Conservation (phyloP, 192 early-diverging fungal species). For the Mortierella antarctica region DNA sequence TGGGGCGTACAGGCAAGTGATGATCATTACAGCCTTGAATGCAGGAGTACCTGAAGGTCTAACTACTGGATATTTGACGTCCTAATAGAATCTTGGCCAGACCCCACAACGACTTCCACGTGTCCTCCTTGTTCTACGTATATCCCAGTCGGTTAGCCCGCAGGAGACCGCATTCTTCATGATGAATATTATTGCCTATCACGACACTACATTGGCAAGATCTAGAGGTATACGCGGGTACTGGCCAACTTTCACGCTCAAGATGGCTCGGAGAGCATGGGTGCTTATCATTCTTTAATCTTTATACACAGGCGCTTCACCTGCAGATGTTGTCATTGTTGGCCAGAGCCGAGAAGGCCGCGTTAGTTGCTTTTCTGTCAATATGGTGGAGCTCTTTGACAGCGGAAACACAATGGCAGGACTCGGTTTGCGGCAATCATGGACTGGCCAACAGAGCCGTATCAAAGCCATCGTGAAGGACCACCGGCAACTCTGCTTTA, state of each 20-base stretch:
- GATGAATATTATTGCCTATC: slow-evolving; percentile 58
- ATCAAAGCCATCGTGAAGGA: slow-evolving; percentile 60
- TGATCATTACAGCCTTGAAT: too few relatives aligned
- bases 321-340: slow-evolving; percentile 70
- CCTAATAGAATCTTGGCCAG: slow-evolving; percentile 67
- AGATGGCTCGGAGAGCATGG: background rate
- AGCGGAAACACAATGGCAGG: slow-evolving; percentile 65
- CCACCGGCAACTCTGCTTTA: slow-evolving; percentile 54
- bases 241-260: background rate
- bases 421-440: slow-evolving; percentile 68
- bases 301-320: slow-evolving; percentile 39
- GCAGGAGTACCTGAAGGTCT: background rate
- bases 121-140: slow-evolving; percentile 73
- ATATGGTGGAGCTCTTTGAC: slow-evolving; percentile 83
- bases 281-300: background rate
- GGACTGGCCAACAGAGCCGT: slow-evolving; percentile 72
- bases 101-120: slow-evolving; percentile 72
- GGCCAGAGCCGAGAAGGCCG: slow-evolving; percentile 69
- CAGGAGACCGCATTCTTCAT: slow-evolving; percentile 70
- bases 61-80: background rate
- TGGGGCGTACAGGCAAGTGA: slow-evolving; percentile 81
- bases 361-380: slow-evolving; percentile 75
- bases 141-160: slow-evolving; percentile 62
- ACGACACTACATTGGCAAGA: slow-evolving; percentile 51
- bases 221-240: slow-evolving; percentile 23